These are phyloP conservation scores for Cicer yamashitae DNA, from an alignment of 306 rosid species.

Conservation along the genomic window DNA sequence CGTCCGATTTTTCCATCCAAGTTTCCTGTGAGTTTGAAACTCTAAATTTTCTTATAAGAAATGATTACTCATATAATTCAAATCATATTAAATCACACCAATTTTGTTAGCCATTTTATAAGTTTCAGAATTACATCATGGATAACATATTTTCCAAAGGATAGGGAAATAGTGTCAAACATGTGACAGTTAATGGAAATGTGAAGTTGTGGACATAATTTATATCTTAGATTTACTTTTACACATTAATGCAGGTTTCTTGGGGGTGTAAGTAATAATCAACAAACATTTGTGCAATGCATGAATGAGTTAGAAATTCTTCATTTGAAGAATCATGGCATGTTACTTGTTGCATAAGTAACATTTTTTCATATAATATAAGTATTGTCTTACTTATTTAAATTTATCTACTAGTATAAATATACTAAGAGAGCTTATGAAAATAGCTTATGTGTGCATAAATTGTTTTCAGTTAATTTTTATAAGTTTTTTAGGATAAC, in stretches of 20 bases:
- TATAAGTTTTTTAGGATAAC: too few species aligned
- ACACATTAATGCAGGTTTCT: not conserved
- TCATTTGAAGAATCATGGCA: not conserved
- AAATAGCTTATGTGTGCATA: too few species aligned
- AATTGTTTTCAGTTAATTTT: too few species aligned
- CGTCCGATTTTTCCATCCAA: conserved; percentile 44
- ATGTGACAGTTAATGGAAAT: not conserved
- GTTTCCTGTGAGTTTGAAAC: conserved; percentile 49
- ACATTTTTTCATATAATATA: not conserved
- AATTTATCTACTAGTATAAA: too few species aligned
- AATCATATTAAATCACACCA: not conserved
- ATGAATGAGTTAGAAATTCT: not conserved
- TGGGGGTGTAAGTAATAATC: not conserved
- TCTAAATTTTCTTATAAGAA: not conserved
- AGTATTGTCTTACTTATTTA: not conserved
- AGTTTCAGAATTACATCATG: not conserved
- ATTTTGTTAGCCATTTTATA: not conserved
- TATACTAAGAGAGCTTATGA: too few species aligned
- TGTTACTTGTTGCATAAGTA: conserved; percentile 9
- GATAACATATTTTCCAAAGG: not conserved
- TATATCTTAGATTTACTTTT: not conserved
- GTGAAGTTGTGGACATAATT: not conserved
- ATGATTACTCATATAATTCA: not conserved
- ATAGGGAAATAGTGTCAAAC: not conserved
- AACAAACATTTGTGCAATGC: not conserved